Conservation (phyloP, 2,329 filamentous ascomycete species). For the Annulohypoxylon truncatum region DNA sequence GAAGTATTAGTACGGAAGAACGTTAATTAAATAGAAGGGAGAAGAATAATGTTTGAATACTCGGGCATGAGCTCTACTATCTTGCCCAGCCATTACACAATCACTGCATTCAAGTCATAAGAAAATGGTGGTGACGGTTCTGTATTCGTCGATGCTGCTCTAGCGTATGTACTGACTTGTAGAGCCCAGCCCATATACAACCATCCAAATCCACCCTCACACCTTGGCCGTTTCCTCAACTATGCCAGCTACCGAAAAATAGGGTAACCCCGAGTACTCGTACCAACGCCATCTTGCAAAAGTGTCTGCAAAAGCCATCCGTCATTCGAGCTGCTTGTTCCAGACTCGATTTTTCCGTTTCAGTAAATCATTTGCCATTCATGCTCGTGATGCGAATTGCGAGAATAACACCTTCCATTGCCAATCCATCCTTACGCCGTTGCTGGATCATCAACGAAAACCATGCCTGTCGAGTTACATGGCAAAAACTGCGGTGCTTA, state of each 20-base stretch:
- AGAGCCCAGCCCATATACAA: constrained; percentile 22
- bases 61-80: constrained; percentile 18
- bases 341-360: constrained; percentile 23
- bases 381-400: constrained; percentile 44
- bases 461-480: constrained; percentile 36
- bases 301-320: constrained; percentile 7
- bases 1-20: not conserved
- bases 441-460: constrained; percentile 44
- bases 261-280: not conserved
- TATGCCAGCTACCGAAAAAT: constrained; percentile 7
- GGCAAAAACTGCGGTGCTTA: constrained; percentile 44
- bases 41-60: not conserved
- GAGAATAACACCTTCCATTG: constrained; percentile 42
- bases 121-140: constrained; percentile 35
- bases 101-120: constrained; percentile 2
- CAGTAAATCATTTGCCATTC: constrained; percentile 33
- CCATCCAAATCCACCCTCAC: constrained; percentile 7
- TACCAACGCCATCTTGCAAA: constrained; percentile 20
- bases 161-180: constrained; percentile 26
- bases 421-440: constrained; percentile 46
- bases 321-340: constrained; percentile 27
- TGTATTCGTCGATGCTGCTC: constrained; percentile 27
- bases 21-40: not conserved
- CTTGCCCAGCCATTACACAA: not conserved
- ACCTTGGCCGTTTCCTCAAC: not conserved